Base-by-base conservation (phyloP, 2,329 filamentous ascomycete genomes). In the Colletotrichum sublineola region DNA sequence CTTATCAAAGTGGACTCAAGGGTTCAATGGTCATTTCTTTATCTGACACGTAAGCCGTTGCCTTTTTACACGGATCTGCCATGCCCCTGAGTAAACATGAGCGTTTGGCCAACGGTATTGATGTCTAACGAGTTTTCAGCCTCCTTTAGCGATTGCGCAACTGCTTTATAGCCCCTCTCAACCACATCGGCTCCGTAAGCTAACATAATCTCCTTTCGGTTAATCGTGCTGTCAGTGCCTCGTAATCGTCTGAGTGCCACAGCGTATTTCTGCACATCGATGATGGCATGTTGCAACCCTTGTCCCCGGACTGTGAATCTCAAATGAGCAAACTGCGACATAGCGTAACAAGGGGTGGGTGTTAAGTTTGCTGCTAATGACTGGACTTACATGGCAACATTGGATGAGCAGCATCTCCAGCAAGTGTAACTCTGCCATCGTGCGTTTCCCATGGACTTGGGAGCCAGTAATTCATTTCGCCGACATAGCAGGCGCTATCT, bases 271-370 rank as follows among this genome's bases (percentile, higher is more conserved):
- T 78, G 75, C 14, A 80, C 83, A 65, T 86, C 84, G 1, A 77
- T 76, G 53, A 86, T 82, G 40, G 80, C 80, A 73, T 85, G 82
- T 69, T 86, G 84, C 46, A 84, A 80, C 9, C 84, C 84, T 74
- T 86, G 84, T 0, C 84, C 84, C n/a, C 84, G 81, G 73, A 82
- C 80, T 81, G n/a, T 31, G 12, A 11, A 36, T 20, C 1, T 20
- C 8, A 36, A 3, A 5, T 36, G 9, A 55, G 31, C 9, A 55
- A 20, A 20, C 11, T 29, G n/a, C 29, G 8, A 20, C 5, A 8
- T 7, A 29, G 6, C 31, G 24, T 1, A 15, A 31, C 11, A 14
- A 52, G 24, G 2, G 24, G 12, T 2, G 12, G 6, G 9, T 52
- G 24, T 15, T 29, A 5, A 12, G 29, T 7, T 5, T 18, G 31